phyloP scores from a whole-genome alignment of 2,329 filamentous ascomycete genomes.

The Diaporthe amygdali region DNA sequence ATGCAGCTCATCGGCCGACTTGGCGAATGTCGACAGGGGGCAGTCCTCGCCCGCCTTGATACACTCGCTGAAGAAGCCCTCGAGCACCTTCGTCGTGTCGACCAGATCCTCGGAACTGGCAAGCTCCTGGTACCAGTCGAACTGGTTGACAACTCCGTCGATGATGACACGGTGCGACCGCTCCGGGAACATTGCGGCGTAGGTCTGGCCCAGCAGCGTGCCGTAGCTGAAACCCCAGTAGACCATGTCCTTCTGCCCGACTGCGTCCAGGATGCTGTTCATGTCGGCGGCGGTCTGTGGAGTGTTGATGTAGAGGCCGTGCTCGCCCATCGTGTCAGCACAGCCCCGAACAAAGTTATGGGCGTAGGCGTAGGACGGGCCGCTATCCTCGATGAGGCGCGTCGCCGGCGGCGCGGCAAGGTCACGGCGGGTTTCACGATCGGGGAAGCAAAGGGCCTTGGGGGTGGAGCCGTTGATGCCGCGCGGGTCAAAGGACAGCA shows the following conservation, averaged over 20 bases:
- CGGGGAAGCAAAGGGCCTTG: slow-evolving; percentile 45
- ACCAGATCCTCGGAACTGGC: slow-evolving; percentile 42
- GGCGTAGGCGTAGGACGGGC: slow-evolving; percentile 46
- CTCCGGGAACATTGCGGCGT: slow-evolving; percentile 43
- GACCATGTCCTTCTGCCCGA: slow-evolving; percentile 42
- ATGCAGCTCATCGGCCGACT: slow-evolving; percentile 40
- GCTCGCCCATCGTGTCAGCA: slow-evolving; percentile 48
- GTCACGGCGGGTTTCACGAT: slow-evolving; percentile 35
- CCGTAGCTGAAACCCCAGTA: slow-evolving; percentile 49
- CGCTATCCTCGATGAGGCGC: slow-evolving; percentile 39
- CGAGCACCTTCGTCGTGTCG: slow-evolving; percentile 49
- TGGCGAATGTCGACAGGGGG: slow-evolving; percentile 42
- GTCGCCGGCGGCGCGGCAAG: slow-evolving; percentile 31
- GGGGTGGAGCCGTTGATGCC: slow-evolving; percentile 46
- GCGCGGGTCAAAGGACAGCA: slow-evolving; percentile 53
- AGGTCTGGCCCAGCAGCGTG: slow-evolving; percentile 45
- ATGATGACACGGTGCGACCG: slow-evolving; percentile 41
- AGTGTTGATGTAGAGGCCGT: slow-evolving; percentile 52
- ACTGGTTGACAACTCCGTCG: slow-evolving; percentile 40
- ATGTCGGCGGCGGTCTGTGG: slow-evolving; percentile 57
- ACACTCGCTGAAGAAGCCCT: slow-evolving; percentile 51
- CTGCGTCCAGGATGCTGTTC: slow-evolving; percentile 52
- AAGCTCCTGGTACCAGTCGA: slow-evolving; percentile 46
- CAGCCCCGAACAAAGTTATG: slow-evolving; percentile 47
- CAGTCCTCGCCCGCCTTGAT: slow-evolving; percentile 53